These are phyloP conservation scores for Brassica juncea DNA, from an alignment of 345 rosid species.

Conservation along the genomic window DNA sequence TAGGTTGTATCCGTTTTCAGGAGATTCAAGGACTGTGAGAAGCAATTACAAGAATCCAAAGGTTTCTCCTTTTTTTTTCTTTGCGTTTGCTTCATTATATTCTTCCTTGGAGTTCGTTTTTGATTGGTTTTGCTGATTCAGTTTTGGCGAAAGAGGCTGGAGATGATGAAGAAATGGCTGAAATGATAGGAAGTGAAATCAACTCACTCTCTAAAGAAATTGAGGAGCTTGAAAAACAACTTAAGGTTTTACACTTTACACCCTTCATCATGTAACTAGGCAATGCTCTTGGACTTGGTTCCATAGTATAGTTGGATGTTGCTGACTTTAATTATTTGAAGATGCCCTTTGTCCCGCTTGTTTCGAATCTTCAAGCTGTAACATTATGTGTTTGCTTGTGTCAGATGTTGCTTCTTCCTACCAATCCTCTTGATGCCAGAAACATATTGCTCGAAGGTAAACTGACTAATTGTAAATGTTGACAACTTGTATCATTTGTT, in stretches of 20 bases:
- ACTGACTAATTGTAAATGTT: background rate
- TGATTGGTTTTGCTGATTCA: slow-evolving; percentile 28
- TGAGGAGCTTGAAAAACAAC: slow-evolving; percentile 74
- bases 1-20: slow-evolving; percentile 75
- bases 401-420: slow-evolving; percentile 80
- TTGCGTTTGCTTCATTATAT: background rate
- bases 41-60: slow-evolving; percentile 73
- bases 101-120: background rate
- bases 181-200: slow-evolving; percentile 86
- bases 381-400: slow-evolving; percentile 23
- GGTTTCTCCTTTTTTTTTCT: slow-evolving; percentile 45
- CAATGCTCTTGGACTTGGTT: slow-evolving; percentile 13
- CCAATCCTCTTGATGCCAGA: slow-evolving; percentile 91
- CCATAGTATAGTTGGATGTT: slow-evolving; percentile 1
- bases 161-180: slow-evolving; percentile 87
- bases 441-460: slow-evolving; percentile 98
- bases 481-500: background rate
- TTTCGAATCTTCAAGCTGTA: slow-evolving; percentile 6
- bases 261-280: background rate
- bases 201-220: slow-evolving; percentile 62
- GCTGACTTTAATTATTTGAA: background rate
- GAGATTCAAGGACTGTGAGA: slow-evolving; percentile 84
- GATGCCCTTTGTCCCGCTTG: background rate
- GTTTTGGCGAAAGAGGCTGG: slow-evolving; percentile 76
- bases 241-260: slow-evolving; percentile 55